Conservation (phyloP, 2,329 filamentous ascomycete species). For the Claviceps maximensis region DNA sequence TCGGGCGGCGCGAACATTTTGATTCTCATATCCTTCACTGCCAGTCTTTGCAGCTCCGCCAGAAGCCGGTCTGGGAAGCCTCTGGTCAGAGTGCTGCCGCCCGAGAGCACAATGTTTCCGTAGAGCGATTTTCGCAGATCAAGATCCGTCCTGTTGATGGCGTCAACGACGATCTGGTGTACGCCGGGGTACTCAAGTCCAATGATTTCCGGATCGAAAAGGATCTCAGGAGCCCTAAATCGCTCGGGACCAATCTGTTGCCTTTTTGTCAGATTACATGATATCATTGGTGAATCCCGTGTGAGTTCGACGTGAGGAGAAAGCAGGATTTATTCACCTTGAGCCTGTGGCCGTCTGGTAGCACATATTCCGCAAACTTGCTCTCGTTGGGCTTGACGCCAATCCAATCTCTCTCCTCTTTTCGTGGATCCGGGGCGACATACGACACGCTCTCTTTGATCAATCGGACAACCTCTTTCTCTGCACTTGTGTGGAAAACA, state of each 20-base stretch:
- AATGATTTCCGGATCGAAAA: conserved; percentile 95
- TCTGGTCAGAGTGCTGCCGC: conserved; percentile 90
- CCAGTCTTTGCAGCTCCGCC: conserved; percentile 81
- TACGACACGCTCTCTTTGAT: conserved; percentile 96
- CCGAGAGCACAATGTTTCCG: conserved; percentile 93
- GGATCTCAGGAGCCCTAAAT: conserved; percentile 90
- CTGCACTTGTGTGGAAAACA: conserved; percentile 92
- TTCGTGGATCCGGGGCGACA: conserved; percentile 77
- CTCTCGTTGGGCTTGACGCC: conserved; percentile 62
- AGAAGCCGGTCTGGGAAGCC: conserved; percentile 90
- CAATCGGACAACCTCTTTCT: conserved; percentile 95
- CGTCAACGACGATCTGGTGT: conserved; percentile 94
- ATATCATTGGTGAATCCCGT: neutral
- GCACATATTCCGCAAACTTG: conserved; percentile 72
- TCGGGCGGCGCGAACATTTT: conserved; percentile 98
- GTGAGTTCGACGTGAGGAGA: neutral
- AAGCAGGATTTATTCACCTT: conserved; percentile 41
- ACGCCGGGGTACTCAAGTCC: conserved; percentile 93
- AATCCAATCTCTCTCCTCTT: conserved; percentile 94
- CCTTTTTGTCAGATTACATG: conserved; percentile 11
- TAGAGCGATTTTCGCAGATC: conserved; percentile 90
- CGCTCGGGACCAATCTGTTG: conserved; percentile 74
- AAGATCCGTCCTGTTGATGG: conserved; percentile 88
- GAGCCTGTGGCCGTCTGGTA: conserved; percentile 88
- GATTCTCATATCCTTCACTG: conserved; percentile 98